Base-by-base conservation (phyloP, 2,329 filamentous ascomycete species). In the Penicillium sp. region DNA sequence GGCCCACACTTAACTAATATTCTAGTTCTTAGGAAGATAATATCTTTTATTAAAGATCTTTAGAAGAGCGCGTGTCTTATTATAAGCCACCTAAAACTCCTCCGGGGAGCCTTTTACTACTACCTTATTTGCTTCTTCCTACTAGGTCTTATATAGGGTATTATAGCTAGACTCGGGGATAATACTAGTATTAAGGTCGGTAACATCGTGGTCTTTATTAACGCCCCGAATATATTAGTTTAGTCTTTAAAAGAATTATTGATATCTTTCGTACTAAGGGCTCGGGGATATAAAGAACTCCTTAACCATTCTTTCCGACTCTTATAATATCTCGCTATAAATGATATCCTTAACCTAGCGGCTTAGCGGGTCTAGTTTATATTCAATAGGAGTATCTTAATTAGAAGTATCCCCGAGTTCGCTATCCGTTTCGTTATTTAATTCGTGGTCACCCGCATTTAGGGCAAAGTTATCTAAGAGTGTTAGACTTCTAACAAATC, bases 151-250 rank as follows among this genome's bases (percentile, higher is more conserved):
- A 2, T 1, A 33, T 33, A 33, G 7, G 3, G 3, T 2, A 17
- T 17, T 33, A 1, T 33, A 33, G 15, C 32, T 1, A 17, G 32
- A 2, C 32, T 33, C 8, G 0, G 32, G n/a, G 0, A 33, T 33
- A 0, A 1, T 17, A 33, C n/a, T n/a, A 0, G 3, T 33, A 17
- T 33, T 1, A 33, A 33, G 0, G 0, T 33, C 4, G 0, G 0
- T 17, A 0, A 17, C 3, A 5, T 17, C 0, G 1, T 33, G 4
- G 0, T 17, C 4, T 2, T 33, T 4, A 0, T 33, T 33, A 0
- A 0, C n/a, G 0, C 32, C 32, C 1, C n/a, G 8, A 33, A 33
- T 17, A 0, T 33, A 0, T 33, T 33, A 2, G 3, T 33, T 33
- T 0, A 33, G 32, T 3, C n/a, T 33, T 33, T 5, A 0, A 10